Evolutionary conservation across 352 stramenopile species (phyloP), one percentile per base, ranked within the genome.

Genomic region (Pythium chondricola): DNA sequence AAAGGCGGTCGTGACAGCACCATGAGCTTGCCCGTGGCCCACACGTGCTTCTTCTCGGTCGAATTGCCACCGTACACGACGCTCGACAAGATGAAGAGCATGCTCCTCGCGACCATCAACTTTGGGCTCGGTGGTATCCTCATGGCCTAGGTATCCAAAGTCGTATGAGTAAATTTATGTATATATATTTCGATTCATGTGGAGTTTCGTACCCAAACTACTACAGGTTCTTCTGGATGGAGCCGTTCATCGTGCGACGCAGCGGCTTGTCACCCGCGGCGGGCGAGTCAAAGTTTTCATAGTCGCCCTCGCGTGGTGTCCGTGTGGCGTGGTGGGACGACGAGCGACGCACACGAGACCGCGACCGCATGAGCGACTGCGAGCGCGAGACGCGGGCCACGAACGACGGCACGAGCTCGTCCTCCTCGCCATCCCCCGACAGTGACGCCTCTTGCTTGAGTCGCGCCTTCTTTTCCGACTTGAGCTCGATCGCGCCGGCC

Each of bases 31-130:
- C 90, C 89, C 0, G 85, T 98, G 8, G 91, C 87, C 27, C 93
- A 98, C 67, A 97, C 93, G 37, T 98, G 93, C 65, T 98, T 98
- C 71, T 98, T 98, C 63, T 95, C 85, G 21, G 77, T 98, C 43
- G 93, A 98, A 60, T 58, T 98, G 24, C 93, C 93, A 25, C 84
- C 85, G 14, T 98, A 98, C 67, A 92, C 75, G 32, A 97, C 83
- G 2, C 71, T 85, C 35, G 82, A 96, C 24, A 83, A 82, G 39
- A 97, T 97, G 88, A 77, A 71, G 24, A 84, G 77, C 41, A 95
- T 96, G 67, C 63, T 98, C 27, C 72, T 97, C 26, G 93, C 87
- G 39, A 97, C 91, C 2, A 97, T 98, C 61, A 94, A 95, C 59
- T 98, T 96, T 61, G 92, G 92, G 11, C 71, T 96, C 33, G 89